These are phyloP conservation scores for Monilinia aucupariae DNA, from an alignment of 2,329 filamentous ascomycete species.

Conservation along the genomic window DNA sequence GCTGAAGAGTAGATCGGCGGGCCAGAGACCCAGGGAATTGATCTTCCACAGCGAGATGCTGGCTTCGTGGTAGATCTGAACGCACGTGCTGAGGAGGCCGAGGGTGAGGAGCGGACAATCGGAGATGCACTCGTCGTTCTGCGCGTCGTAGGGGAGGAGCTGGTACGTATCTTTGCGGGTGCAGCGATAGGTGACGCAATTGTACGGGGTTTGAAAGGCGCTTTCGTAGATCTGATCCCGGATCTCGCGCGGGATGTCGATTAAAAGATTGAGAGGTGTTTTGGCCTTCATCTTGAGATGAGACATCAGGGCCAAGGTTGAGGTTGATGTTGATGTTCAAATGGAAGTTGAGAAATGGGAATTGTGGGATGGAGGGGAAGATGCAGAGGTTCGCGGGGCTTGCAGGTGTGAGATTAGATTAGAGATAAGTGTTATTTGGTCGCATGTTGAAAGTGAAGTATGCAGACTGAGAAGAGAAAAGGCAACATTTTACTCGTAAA, in stretches of 20 bases:
- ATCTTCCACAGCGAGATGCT: constrained; percentile 4
- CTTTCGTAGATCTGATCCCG: constrained; percentile 14
- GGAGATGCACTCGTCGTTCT: constrained; percentile 9
- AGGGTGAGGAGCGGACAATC: not conserved
- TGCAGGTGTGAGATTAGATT: not conserved
- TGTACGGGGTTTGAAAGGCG: constrained; percentile 6
- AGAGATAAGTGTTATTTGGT: not conserved
- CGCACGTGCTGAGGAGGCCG: not conserved
- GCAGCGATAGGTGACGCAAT: constrained; percentile 7
- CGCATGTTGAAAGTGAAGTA: not conserved
- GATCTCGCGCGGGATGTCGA: constrained; percentile 10
- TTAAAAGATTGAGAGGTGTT: not conserved
- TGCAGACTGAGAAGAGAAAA: not conserved
- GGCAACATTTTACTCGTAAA: too few species aligned
- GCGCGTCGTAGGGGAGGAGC: constrained; percentile 8
- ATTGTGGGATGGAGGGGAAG: not conserved
- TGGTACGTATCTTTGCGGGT: not conserved
- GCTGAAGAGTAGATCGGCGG: constrained; percentile 11
- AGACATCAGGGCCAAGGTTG: not conserved
- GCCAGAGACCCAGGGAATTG: constrained; percentile 13
- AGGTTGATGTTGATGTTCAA: too few species aligned
- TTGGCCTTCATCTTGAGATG: not conserved
- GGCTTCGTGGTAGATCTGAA: constrained; percentile 4
- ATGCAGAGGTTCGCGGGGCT: not conserved
- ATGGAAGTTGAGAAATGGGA: not conserved